These are phyloP conservation scores for Russula olivacea DNA, from an alignment of 768 basidiomycete genomes.

Conservation along the genomic window DNA sequence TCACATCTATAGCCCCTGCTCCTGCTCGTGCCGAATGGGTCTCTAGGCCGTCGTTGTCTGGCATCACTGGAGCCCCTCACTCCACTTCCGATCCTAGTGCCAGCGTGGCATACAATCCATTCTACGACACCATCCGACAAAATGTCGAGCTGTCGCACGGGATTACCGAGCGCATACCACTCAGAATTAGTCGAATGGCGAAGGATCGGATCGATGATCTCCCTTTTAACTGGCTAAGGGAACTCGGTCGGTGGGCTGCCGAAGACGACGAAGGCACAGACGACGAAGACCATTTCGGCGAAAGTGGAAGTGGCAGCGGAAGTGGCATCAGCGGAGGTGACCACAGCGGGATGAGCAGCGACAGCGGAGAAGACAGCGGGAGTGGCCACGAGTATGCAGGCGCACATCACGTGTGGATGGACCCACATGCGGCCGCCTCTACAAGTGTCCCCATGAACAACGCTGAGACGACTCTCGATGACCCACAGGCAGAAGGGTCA, in stretches of 20 bases:
- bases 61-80: slow-evolving; percentile 13
- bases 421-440: not conserved
- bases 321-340: slow-evolving; percentile 19
- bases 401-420: not conserved
- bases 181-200: slow-evolving; percentile 45
- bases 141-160: slow-evolving; percentile 70
- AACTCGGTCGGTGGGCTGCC: slow-evolving; percentile 56
- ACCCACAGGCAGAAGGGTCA: slow-evolving; percentile 51
- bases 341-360: slow-evolving; percentile 20
- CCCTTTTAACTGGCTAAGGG: slow-evolving; percentile 72
- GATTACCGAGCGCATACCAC: slow-evolving; percentile 73
- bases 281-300: slow-evolving; percentile 16
- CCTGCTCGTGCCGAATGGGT: slow-evolving; percentile 5
- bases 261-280: slow-evolving; percentile 18
- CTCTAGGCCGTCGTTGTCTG: slow-evolving; percentile 1
- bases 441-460: not conserved
- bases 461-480: slow-evolving; percentile 7
- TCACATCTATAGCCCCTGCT: not conserved
- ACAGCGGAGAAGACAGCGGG: slow-evolving; percentile 18
- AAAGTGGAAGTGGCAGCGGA: slow-evolving; percentile 21
- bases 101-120: slow-evolving; percentile 65
- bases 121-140: slow-evolving; percentile 91
- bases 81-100: slow-evolving; percentile 18
- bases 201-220: slow-evolving; percentile 52
- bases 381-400: slow-evolving; percentile 5